phyloP scores from a whole-genome alignment of 345 rosid species.

The Geranium brycei region DNA sequence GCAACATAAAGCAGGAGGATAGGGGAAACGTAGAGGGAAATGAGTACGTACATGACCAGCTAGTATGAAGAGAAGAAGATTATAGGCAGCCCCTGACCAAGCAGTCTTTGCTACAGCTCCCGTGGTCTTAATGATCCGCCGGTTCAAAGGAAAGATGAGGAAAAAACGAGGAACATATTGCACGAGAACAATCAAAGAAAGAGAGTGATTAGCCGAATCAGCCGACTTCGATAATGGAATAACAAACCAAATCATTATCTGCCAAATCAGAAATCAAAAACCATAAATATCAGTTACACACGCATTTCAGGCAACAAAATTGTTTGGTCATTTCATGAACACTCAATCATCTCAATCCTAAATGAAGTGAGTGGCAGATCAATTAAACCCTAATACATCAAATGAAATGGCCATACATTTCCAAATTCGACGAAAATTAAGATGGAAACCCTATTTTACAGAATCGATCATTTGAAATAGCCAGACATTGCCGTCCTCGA shows the following conservation, averaged over 20 bases:
- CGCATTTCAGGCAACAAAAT: neutral
- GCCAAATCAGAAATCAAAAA: constrained; percentile 16
- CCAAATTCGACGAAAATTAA: too few relatives aligned
- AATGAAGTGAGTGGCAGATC: too few relatives aligned
- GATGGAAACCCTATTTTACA: too few relatives aligned
- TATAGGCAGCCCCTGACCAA: constrained; percentile 86
- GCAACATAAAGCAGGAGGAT: neutral
- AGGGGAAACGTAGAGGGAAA: neutral
- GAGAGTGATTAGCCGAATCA: constrained; percentile 46
- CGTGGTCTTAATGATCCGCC: constrained; percentile 64
- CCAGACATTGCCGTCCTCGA: constrained; percentile 13
- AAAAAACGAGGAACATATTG: constrained; percentile 69
- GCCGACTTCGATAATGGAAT: constrained; percentile 47
- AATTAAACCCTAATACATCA: too few relatives aligned
- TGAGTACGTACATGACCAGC: constrained; percentile 56
- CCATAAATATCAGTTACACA: neutral
- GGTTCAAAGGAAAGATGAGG: constrained; percentile 59
- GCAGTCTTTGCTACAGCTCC: constrained; percentile 76
- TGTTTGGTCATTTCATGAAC: too few relatives aligned
- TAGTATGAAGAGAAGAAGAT: constrained; percentile 56
- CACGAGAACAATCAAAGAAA: constrained; percentile 59
- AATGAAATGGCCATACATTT: neutral
- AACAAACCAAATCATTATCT: constrained; percentile 70
- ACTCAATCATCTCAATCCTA: too few relatives aligned
- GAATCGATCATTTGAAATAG: too few relatives aligned